Percentiles rank a stretch among this genome's conserved stretches.
Evolutionary conservation across 2,329 filamentous ascomycete species (phyloP).

Genomic region (Cercospora janseana): DNA sequence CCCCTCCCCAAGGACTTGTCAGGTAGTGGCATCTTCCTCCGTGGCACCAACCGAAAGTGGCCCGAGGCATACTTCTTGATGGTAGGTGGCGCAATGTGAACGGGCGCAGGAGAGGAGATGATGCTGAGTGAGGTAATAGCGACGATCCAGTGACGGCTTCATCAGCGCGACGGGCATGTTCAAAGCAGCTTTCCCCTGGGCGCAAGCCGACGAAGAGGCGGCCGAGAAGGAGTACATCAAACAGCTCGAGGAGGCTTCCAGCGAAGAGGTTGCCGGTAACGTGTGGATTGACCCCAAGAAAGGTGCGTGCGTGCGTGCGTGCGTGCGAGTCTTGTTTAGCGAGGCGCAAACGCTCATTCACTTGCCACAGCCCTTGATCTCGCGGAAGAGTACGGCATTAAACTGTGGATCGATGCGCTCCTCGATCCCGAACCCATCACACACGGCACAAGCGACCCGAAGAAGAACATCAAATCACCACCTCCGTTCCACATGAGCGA

Average conservation of each 20-base stretch:
- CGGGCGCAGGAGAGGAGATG: slow-evolving; percentile 12
- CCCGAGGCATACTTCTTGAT: slow-evolving; percentile 97
- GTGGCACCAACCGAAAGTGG: slow-evolving; percentile 57
- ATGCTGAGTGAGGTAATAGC: slow-evolving; percentile 44
- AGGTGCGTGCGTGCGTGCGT: slow-evolving; percentile 45
- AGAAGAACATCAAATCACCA: slow-evolving; percentile 72
- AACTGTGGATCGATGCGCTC: slow-evolving; percentile 85
- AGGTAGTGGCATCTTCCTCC: slow-evolving; percentile 86
- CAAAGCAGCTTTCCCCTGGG: slow-evolving; percentile 81
- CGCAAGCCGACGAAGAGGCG: slow-evolving; percentile 65
- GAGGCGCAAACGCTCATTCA: slow-evolving; percentile 10
- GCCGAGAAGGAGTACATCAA: slow-evolving; percentile 82
- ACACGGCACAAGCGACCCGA: slow-evolving; percentile 58
- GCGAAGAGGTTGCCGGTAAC: slow-evolving; percentile 92
- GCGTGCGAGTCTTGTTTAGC: not conserved
- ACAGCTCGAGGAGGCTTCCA: slow-evolving; percentile 72
- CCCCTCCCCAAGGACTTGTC: slow-evolving; percentile 87
- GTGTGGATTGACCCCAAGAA: slow-evolving; percentile 86
- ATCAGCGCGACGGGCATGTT: slow-evolving; percentile 89
- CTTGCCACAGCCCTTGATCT: slow-evolving; percentile 67
- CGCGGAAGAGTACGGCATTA: slow-evolving; percentile 82
- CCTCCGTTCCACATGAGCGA: slow-evolving; percentile 63
- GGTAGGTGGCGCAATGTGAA: slow-evolving; percentile 38
- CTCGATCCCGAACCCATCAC: slow-evolving; percentile 82
- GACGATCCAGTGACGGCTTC: slow-evolving; percentile 79